Conservation (phyloP, 2,329 filamentous ascomycete species). For the Aureobasidium sp. region DNA sequence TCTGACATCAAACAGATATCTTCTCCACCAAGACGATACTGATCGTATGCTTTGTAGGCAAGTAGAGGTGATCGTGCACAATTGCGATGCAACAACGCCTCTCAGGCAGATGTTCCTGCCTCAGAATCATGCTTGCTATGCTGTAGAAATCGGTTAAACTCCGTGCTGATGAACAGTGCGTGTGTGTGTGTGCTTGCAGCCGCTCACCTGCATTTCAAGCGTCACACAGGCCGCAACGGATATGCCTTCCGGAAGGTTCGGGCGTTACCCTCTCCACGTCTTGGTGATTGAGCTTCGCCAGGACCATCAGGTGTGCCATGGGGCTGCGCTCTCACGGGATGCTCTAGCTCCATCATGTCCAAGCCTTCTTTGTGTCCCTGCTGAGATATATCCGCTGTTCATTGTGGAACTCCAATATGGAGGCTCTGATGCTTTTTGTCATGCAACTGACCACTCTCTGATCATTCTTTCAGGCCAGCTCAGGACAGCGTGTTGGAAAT, state of each 20-base stretch:
- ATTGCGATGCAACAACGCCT: neutral
- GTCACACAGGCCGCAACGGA: neutral
- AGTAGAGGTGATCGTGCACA: neutral
- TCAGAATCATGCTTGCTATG: neutral
- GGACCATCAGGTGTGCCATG: slow-evolving; percentile 5
- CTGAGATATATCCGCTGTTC: slow-evolving; percentile 9
- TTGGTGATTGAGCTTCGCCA: slow-evolving; percentile 6
- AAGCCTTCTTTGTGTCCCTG: slow-evolving; percentile 10
- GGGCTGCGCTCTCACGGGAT: neutral
- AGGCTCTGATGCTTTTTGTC: slow-evolving; percentile 6
- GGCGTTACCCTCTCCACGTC: slow-evolving; percentile 7
- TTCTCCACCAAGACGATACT: neutral
- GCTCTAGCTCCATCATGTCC: neutral
- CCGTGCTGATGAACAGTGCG: slow-evolving; percentile 1
- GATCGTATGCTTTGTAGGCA: neutral
- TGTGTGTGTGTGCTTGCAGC: neutral
- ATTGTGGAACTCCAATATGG: slow-evolving; percentile 2
- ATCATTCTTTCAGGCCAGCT: neutral
- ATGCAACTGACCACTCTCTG: slow-evolving; percentile 10
- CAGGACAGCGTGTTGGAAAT: slow-evolving; percentile 1
- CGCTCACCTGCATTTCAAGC: neutral
- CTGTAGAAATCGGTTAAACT: neutral
- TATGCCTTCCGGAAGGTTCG: slow-evolving; percentile 10
- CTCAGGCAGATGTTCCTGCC: neutral
- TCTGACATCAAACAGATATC: slow-evolving; percentile 4